Conservation (phyloP, 2,329 filamentous ascomycete genomes). For the Curvularia hawaiiensis region DNA sequence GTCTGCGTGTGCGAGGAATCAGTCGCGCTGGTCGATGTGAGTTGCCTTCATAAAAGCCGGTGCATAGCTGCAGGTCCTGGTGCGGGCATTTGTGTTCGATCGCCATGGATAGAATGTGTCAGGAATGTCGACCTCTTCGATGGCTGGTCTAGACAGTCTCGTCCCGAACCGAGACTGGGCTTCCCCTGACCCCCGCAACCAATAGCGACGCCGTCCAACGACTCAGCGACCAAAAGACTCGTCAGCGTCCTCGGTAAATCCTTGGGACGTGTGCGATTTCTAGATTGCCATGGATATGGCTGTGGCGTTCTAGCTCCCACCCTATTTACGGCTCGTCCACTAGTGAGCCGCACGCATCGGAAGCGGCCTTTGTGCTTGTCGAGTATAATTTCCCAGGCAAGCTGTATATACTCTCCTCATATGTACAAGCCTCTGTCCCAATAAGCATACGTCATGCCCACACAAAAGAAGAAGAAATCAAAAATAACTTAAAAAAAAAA, state of each 20-base stretch:
- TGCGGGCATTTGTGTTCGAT: slow-evolving; percentile 12
- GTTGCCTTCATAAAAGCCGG: not conserved
- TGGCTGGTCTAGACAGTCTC: slow-evolving; percentile 26
- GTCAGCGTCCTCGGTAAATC: slow-evolving; percentile 18
- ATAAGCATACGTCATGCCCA: not conserved
- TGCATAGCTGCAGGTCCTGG: slow-evolving; percentile 7
- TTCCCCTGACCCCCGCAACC: slow-evolving; percentile 18
- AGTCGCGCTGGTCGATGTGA: not conserved
- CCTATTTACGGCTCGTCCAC: not conserved
- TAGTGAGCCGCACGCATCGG: not conserved
- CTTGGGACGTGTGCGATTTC: slow-evolving; percentile 13
- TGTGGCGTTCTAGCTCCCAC: slow-evolving; percentile 6
- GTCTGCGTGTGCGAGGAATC: not conserved
- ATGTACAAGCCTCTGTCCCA: not conserved
- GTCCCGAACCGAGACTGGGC: slow-evolving; percentile 32
- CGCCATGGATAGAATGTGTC: slow-evolving; percentile 18
- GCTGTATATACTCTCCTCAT: not conserved
- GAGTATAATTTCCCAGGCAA: not conserved
- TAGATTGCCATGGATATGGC: slow-evolving; percentile 9
- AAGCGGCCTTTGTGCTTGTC: not conserved
- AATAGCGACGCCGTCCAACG: slow-evolving; percentile 18
- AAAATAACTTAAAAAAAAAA: not conserved
- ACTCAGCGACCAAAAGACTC: slow-evolving; percentile 20
- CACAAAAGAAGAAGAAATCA: not conserved
- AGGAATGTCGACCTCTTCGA: slow-evolving; percentile 22